phyloP scores from a whole-genome alignment of 2,329 filamentous ascomycete species.

The Calonectria montana region DNA sequence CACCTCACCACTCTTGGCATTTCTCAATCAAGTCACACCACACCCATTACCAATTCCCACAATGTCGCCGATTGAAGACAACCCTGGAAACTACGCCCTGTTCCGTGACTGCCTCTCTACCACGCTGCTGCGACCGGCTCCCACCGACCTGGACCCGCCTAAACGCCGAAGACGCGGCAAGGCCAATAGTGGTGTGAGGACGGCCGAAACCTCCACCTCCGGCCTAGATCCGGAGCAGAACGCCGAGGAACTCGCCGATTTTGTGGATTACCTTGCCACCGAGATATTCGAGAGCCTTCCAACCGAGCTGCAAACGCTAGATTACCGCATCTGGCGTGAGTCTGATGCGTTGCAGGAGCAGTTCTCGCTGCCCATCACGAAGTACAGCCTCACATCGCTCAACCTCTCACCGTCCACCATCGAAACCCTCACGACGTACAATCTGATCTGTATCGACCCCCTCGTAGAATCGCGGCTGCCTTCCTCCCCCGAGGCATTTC shows the following conservation, averaged over 20 bases:
- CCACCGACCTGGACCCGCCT: constrained; percentile 53
- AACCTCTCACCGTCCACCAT: constrained; percentile 64
- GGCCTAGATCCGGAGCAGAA: constrained; percentile 42
- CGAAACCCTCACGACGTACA: constrained; percentile 77
- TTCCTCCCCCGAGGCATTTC: constrained; percentile 62
- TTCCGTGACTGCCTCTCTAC: constrained; percentile 82
- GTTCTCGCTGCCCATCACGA: constrained; percentile 70
- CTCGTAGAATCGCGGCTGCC: constrained; percentile 48
- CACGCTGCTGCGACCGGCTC: constrained; percentile 72
- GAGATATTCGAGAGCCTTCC: constrained; percentile 78
- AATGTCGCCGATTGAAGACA: constrained; percentile 36
- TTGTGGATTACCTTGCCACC: constrained; percentile 81
- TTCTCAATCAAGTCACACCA: constrained; percentile 6
- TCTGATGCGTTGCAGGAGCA: constrained; percentile 57
- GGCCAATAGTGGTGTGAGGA: constrained; percentile 20
- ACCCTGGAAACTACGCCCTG: constrained; percentile 58
- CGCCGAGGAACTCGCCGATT: constrained; percentile 80
- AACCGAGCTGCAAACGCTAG: constrained; percentile 67
- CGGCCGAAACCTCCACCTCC: constrained; percentile 22
- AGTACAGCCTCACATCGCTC: constrained; percentile 63
- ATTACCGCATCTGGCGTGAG: constrained; percentile 64
- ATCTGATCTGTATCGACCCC: constrained; percentile 62
- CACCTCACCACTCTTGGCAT: not conserved
- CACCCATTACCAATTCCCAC: constrained; percentile 5
- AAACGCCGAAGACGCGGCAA: constrained; percentile 56